Base-by-base conservation (phyloP, 345 rosid genomes). In the Diplotaxis tenuifolia region DNA sequence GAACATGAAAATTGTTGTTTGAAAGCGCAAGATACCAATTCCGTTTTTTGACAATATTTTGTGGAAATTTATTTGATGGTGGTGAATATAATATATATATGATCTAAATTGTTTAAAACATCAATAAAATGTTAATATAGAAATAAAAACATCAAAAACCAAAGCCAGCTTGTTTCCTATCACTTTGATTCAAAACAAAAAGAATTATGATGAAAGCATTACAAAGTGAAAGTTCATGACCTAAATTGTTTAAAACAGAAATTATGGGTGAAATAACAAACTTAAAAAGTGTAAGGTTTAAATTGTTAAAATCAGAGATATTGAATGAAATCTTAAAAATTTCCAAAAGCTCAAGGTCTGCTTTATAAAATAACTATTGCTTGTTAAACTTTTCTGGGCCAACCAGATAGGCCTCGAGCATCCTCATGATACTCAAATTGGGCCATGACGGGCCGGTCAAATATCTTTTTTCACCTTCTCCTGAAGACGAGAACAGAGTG, bases 381-480 rank as follows among this genome's bases (percentile, higher is more conserved):
- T 6, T 5, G 7, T 31, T 6, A 9, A 31, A 31, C 38, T 56
- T 31, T 6, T 36, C 9, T 47, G 36, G 72, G 77, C 67, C 36
- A 9, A 9, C 0, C 0, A 47, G 16, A 7, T 47, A 38, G 67
- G 72, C 67, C 53, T 58, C 0, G 42, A 36, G 42, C 12, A 36
- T 36, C 4, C 40, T 34, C 40, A 34, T 52, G 25, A 10, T 47
- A 34, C 40, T 14, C 59, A 70, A 18, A 5, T 7, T 23, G 45
- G 62, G 60, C 40, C 18, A 34, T 6, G 25, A 52, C 53, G 28
- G 42, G 56, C 58, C 40, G 67, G 56, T 67, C 62, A 31, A 74
- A 31, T 65, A 47, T 66, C 0, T 47, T 1, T n/a, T n/a, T 27
- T 0, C n/a, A 7, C 60, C 59, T 25, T 12, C 18, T 32, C 47